phyloP scores from a whole-genome alignment of 2,329 filamentous ascomycete species.

The Amauroascus niger region DNA sequence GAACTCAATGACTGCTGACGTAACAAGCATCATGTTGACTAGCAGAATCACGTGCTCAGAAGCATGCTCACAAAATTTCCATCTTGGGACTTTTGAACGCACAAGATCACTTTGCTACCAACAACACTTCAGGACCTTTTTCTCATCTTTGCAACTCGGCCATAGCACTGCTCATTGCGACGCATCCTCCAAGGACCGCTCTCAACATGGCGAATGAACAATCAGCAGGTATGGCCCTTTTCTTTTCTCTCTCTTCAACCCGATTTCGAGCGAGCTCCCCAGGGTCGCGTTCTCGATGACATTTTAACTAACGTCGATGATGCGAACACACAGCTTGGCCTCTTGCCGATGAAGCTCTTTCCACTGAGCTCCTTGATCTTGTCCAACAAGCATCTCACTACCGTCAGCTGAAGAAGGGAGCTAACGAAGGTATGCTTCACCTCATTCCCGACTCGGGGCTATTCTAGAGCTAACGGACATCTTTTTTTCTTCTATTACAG shows the following conservation, averaged over 20 bases:
- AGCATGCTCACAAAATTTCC: background rate
- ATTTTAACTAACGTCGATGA: slow-evolving; percentile 10
- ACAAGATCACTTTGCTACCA: background rate
- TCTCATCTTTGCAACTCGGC: background rate
- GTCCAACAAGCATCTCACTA: slow-evolving; percentile 57
- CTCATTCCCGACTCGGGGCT: background rate
- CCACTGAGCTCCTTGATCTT: slow-evolving; percentile 73
- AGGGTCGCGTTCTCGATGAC: too few species aligned
- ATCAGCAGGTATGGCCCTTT: slow-evolving; percentile 16
- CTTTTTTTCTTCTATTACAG: slow-evolving; percentile 21
- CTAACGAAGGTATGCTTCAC: slow-evolving; percentile 54
- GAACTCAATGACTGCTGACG: too few species aligned
- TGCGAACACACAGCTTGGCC: slow-evolving; percentile 49
- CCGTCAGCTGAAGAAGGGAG: slow-evolving; percentile 77
- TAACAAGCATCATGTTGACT: too few species aligned
- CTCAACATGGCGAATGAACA: slow-evolving; percentile 18
- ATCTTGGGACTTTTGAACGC: too few species aligned
- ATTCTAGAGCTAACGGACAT: slow-evolving; percentile 5
- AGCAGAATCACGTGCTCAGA: too few species aligned
- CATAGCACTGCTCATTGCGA: slow-evolving; percentile 15
- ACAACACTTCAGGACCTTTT: background rate
- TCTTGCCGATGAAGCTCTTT: slow-evolving; percentile 61
- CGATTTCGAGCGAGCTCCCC: background rate
- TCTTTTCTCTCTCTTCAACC: background rate
- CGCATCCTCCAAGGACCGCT: slow-evolving; percentile 12